Evolutionary conservation across 148 eudicot genomes (phyloP).

Genomic region (Silene latifolia): DNA sequence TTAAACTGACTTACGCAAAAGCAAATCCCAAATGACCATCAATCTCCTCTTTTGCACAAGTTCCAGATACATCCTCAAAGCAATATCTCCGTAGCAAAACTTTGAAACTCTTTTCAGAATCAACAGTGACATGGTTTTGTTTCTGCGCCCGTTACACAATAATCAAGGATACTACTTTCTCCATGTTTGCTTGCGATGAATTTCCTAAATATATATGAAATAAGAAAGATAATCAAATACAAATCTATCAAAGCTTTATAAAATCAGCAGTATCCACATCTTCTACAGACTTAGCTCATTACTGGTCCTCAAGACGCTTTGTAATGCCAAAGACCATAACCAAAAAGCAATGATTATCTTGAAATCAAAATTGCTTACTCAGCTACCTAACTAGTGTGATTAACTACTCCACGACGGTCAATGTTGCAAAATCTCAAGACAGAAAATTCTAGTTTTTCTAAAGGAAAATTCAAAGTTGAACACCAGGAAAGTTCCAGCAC

Average conservation of each 20-base stretch:
- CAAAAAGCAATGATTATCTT: not conserved
- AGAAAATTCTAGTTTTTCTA: not conserved
- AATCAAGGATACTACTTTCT: not conserved
- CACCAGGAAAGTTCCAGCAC: not conserved
- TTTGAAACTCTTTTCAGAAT: conserved; percentile 2
- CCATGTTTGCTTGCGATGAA: not conserved
- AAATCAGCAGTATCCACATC: conserved; percentile 1
- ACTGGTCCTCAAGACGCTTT: not conserved
- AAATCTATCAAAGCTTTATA: not conserved
- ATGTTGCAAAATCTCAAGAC: not conserved
- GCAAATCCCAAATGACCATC: not conserved
- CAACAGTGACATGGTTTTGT: conserved; percentile 3
- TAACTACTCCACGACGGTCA: not conserved
- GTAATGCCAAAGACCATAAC: not conserved
- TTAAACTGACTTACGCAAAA: not conserved
- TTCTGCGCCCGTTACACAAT: conserved; percentile 1
- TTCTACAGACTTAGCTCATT: not conserved
- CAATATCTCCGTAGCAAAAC: conserved; percentile 9
- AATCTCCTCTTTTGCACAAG: not conserved
- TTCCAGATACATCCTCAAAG: conserved; percentile 6
- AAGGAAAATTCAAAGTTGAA: not conserved
- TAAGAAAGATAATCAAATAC: not conserved
- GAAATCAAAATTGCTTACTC: not conserved
- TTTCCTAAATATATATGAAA: not conserved
- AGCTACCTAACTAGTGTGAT: not conserved